Conservation (phyloP, 352 stramenopile species). For the Pythium sp. region DNA sequence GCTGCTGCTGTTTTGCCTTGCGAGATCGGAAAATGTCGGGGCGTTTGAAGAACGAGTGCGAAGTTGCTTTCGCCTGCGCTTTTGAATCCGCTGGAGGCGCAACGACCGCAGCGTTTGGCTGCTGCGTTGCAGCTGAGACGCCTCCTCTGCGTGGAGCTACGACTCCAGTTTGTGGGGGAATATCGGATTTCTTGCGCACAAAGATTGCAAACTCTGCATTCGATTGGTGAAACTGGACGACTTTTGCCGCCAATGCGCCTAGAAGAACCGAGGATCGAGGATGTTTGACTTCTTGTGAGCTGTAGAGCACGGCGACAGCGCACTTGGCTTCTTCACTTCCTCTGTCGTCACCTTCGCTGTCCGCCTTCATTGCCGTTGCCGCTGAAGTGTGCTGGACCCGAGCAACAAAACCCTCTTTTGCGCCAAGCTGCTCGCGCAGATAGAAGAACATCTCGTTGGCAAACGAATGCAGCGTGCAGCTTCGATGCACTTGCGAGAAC, state of each 20-base stretch:
- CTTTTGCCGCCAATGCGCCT: slow-evolving; percentile 32
- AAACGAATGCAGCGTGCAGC: slow-evolving; percentile 54
- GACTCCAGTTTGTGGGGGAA: background rate
- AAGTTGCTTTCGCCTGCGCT: background rate
- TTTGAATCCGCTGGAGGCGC: background rate
- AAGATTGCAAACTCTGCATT: slow-evolving; percentile 13
- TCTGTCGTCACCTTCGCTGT: background rate
- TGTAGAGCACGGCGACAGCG: slow-evolving; percentile 22
- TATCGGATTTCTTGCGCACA: slow-evolving; percentile 16
- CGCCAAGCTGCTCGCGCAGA: slow-evolving; percentile 40
- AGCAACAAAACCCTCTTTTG: slow-evolving; percentile 44
- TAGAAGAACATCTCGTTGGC: slow-evolving; percentile 38
- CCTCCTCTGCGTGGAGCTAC: background rate
- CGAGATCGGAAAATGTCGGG: slow-evolving; percentile 23
- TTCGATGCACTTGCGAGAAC: slow-evolving; percentile 50
- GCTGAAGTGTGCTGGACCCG: slow-evolving; percentile 14
- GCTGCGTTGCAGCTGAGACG: background rate
- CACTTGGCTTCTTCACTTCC: background rate
- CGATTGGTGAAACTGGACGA: slow-evolving; percentile 30
- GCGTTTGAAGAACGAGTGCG: slow-evolving; percentile 29
- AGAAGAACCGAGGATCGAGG: slow-evolving; percentile 13
- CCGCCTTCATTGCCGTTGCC: background rate
- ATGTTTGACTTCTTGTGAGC: slow-evolving; percentile 31
- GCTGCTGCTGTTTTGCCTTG: slow-evolving; percentile 16
- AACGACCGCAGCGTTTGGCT: background rate